Evolutionary conservation across 108 stramenopile species (phyloP).

Genomic region (Skeletonema tropicum): DNA sequence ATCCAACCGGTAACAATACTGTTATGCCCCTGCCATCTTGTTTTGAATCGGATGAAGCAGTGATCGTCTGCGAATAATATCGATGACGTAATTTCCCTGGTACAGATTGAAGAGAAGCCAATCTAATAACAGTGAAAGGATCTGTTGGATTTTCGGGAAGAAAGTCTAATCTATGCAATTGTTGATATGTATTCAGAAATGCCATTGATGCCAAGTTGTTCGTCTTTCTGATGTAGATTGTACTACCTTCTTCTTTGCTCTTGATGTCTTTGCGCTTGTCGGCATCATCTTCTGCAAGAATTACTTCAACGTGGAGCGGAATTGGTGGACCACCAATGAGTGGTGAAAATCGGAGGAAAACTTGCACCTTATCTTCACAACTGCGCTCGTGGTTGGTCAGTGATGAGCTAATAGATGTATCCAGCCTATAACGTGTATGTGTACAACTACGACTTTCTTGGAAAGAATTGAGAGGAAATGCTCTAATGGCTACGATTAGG

Average conservation of each 20-base stretch:
- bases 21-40: constrained; percentile 13
- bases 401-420: neutral
- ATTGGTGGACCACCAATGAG: constrained; percentile 48
- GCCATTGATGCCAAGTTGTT: constrained; percentile 3
- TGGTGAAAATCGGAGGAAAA: constrained; percentile 43
- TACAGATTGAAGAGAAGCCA: constrained; percentile 28
- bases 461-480: neutral
- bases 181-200: constrained; percentile 5
- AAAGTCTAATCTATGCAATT: constrained; percentile 45
- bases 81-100: constrained; percentile 35
- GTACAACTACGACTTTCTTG: neutral
- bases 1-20: constrained; percentile 11
- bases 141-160: constrained; percentile 35
- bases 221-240: constrained; percentile 8
- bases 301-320: constrained; percentile 52
- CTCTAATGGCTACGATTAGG: neutral
- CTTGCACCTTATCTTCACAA: neutral
- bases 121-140: constrained; percentile 21
- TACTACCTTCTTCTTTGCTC: neutral
- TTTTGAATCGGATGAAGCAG: neutral
- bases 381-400: neutral
- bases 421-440: neutral
- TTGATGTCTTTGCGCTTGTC: neutral
- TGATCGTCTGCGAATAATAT: neutral
- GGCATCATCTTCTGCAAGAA: constrained; percentile 11